These are phyloP conservation scores for Blastobotrys terrestris DNA, from an alignment of 805 yeast genomes.

Conservation along the genomic window DNA sequence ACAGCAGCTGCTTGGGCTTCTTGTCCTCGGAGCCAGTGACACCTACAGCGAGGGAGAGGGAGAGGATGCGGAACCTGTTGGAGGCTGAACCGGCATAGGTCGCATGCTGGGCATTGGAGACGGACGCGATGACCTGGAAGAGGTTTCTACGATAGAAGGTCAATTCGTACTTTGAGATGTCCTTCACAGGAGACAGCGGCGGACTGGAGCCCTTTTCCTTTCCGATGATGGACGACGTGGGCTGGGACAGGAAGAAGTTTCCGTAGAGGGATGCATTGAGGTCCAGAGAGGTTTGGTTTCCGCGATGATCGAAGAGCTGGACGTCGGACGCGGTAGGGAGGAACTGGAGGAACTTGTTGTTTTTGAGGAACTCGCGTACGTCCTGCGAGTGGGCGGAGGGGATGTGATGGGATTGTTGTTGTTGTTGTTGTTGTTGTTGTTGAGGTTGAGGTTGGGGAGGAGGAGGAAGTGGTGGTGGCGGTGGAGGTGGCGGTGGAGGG, in stretches of 20 bases:
- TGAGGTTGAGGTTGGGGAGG: not conserved
- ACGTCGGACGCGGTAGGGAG: conserved; percentile 18
- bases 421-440: conserved; percentile 3
- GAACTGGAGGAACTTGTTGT: conserved; percentile 14
- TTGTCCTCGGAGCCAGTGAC: conserved; percentile 19
- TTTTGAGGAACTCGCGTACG: conserved; percentile 9
- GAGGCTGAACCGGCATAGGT: conserved; percentile 22
- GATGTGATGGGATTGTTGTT: not conserved
- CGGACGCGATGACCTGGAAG: conserved; percentile 23
- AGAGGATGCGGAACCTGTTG: conserved; percentile 20
- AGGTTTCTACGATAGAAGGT: conserved; percentile 26
- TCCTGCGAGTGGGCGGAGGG: conserved; percentile 4
- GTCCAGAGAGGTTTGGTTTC: conserved; percentile 17
- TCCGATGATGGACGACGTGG: conserved; percentile 3
- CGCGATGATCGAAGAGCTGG: conserved; percentile 18
- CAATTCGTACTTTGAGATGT: conserved; percentile 18
- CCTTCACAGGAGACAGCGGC: not conserved
- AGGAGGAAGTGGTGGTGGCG: conserved; percentile 3
- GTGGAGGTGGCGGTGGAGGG: not conserved
- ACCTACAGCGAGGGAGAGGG: conserved; percentile 22
- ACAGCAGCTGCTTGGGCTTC: conserved; percentile 18
- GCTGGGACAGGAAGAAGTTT: conserved; percentile 21
- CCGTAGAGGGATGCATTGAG: conserved; percentile 16
- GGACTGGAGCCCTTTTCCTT: not conserved
- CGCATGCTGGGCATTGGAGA: conserved; percentile 24